Evolutionary conservation across 768 basidiomycete species (phyloP), one percentile per base, ranked within the genome.

Genomic region (Tulasnella sp.): DNA sequence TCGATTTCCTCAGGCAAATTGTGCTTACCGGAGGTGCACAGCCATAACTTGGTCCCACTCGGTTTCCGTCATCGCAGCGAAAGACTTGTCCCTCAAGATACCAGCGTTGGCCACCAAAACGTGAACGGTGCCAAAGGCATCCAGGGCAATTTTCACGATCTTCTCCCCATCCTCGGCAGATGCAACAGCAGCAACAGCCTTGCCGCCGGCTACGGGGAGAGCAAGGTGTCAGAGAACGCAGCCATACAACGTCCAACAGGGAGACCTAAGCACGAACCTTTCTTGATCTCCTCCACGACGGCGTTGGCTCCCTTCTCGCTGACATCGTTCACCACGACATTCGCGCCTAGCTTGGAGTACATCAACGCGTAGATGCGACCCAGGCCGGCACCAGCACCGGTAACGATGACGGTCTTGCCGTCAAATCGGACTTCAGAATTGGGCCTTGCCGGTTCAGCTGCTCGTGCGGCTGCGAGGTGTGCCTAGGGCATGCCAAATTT

Each of bases 301-400:
- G 89, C 86, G 31, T 90, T 90, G 9, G 96, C 96, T 1, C 90
- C 92, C 82, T 96, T 94, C 83, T 92, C 93, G 84, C 89, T 95
- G 72, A 98, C 92, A 83, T 99, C 98, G 84, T 99, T 99, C 62
- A 99, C 91, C 71, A 99, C 94, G 42, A 99, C 94, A 82, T 98
- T 98, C 14, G 96, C 97, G n/a, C 98, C 97, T 12, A 97, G 91
- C 77, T 90, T 91, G 36, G 89, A 94, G 83, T 93, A 99, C 94
- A 98, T 94, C 62, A 93, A 88, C 0, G 98, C 94, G 84, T 99
- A 98, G 1, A 91, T 90, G 39, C 98, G 92, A 24, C 98, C 98
- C 40, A 99, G 91, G 76, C 97, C 98, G 38, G 93, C 95, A 58
- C 97, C 97, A 9, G 96, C 94, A 52, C 97, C 98, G 2, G 98